These are phyloP conservation scores for Globisporangium emineosum DNA, from an alignment of 352 stramenopile genomes.

Conservation along the genomic window DNA sequence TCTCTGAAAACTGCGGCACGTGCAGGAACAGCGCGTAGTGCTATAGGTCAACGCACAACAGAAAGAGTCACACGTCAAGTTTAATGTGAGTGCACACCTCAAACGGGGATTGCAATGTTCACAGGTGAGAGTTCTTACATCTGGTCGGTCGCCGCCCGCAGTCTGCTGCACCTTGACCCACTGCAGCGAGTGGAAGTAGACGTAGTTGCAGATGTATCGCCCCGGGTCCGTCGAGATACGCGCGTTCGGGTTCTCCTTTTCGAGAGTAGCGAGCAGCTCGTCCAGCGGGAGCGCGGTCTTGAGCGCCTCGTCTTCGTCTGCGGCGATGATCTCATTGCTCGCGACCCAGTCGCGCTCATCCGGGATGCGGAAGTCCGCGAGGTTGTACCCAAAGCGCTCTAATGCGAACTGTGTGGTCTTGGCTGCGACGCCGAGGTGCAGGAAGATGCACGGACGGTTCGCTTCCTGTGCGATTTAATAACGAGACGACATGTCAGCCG, in stretches of 20 bases:
- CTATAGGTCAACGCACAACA: slow-evolving; percentile 19
- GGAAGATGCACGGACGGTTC: slow-evolving; percentile 51
- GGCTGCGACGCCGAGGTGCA: slow-evolving; percentile 72
- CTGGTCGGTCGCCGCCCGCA: slow-evolving; percentile 32
- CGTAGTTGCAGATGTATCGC: slow-evolving; percentile 86
- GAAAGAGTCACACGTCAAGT: neutral
- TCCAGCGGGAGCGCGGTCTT: slow-evolving; percentile 55
- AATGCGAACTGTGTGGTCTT: slow-evolving; percentile 43
- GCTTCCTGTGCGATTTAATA: slow-evolving; percentile 27
- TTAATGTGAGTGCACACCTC: no score
- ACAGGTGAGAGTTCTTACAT: slow-evolving; percentile 1
- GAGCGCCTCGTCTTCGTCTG: slow-evolving; percentile 42
- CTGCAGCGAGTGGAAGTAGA: slow-evolving; percentile 77
- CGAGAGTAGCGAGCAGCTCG: slow-evolving; percentile 42
- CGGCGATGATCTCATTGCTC: slow-evolving; percentile 45
- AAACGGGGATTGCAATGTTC: neutral
- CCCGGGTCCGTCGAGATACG: slow-evolving; percentile 69
- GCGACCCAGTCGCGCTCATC: slow-evolving; percentile 72
- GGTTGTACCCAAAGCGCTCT: slow-evolving; percentile 75
- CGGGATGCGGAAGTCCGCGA: slow-evolving; percentile 77
- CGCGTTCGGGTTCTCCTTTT: slow-evolving; percentile 28
- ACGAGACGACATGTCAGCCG: neutral
- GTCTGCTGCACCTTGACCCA: slow-evolving; percentile 46
- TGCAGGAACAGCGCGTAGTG: slow-evolving; percentile 75
- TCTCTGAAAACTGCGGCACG: slow-evolving; percentile 58